phyloP scores from a whole-genome alignment of 2,329 filamentous ascomycete species.

The Trichoderma hamatum region DNA sequence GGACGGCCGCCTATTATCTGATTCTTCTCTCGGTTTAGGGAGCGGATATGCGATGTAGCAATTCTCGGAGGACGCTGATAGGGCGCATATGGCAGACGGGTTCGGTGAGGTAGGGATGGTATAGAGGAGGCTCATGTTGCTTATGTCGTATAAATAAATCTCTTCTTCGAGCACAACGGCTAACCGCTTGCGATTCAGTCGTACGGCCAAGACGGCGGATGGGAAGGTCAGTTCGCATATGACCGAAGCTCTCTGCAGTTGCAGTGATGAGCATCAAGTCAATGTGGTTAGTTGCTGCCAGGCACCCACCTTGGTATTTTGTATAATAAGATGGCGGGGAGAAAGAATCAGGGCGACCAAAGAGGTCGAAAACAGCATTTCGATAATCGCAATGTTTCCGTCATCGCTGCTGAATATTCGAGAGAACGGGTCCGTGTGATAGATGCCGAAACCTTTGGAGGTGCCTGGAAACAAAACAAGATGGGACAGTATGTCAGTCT shows the following conservation, averaged over 20 bases:
- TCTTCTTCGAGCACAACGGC: slow-evolving; percentile 94
- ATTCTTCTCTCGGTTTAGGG: slow-evolving; percentile 69
- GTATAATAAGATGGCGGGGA: slow-evolving; percentile 88
- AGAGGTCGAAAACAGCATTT: slow-evolving; percentile 98
- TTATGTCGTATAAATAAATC: slow-evolving; percentile 98
- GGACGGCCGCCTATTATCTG: slow-evolving; percentile 63
- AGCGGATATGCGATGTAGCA: slow-evolving; percentile 95
- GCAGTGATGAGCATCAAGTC: slow-evolving; percentile 16
- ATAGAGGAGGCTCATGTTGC: slow-evolving; percentile 93
- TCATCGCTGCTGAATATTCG: slow-evolving; percentile 95
- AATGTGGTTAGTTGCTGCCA: background rate
- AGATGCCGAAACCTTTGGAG: slow-evolving; percentile 91
- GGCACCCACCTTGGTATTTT: slow-evolving; percentile 84
- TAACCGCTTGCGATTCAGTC: slow-evolving; percentile 89
- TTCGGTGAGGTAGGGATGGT: slow-evolving; percentile 95
- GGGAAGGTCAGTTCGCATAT: slow-evolving; percentile 99
- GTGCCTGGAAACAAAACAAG: slow-evolving; percentile 63
- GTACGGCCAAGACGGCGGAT: slow-evolving; percentile 91
- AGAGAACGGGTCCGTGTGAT: slow-evolving; percentile 93
- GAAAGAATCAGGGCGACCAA: slow-evolving; percentile 92
- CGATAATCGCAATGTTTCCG: slow-evolving; percentile 91
- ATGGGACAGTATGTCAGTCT: background rate
- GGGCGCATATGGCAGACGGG: slow-evolving; percentile 83
- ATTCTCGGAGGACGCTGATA: slow-evolving; percentile 92
- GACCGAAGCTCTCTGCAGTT: slow-evolving; percentile 65